Evolutionary conservation across 257 asterid genomes (phyloP).

Genomic region (Prunella vulgaris): DNA sequence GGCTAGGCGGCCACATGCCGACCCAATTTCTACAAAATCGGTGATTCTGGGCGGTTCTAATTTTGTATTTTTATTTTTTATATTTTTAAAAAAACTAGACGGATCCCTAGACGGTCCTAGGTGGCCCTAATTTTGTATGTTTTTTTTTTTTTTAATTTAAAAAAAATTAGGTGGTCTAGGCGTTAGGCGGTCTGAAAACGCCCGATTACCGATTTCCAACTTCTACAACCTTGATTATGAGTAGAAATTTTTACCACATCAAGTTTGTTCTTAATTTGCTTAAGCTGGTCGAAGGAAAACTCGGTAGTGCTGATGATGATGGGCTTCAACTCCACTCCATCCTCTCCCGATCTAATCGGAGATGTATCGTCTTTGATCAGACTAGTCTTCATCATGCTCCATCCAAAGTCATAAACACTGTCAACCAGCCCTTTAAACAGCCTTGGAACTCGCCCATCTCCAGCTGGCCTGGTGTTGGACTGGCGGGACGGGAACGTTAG

Average conservation of each 20-base stretch:
- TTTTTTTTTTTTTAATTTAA: no score
- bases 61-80: no score
- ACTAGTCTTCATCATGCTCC: slow-evolving; percentile 31
- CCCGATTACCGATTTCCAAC: no score
- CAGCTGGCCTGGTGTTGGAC: not conserved
- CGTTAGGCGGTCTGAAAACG: no score
- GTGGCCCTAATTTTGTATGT: no score
- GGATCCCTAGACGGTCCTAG: no score
- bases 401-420: slow-evolving; percentile 36
- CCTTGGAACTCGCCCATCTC: slow-evolving; percentile 11
- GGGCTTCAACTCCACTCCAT: slow-evolving; percentile 31
- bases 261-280: slow-evolving; percentile 34
- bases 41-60: no score
- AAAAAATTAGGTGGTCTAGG: no score
- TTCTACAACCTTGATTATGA: no score
- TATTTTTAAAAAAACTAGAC: no score
- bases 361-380: slow-evolving; percentile 33
- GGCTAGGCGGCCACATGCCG: no score
- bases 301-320: slow-evolving; percentile 26
- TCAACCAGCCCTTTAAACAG: slow-evolving; percentile 16
- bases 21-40: no score
- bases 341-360: slow-evolving; percentile 40
- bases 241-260: slow-evolving; percentile 38
- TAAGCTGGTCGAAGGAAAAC: slow-evolving; percentile 31
- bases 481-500: slow-evolving; percentile 33